These are phyloP conservation scores for Shiraia bambusicola DNA, from an alignment of 2,329 filamentous ascomycete genomes.

Conservation along the genomic window DNA sequence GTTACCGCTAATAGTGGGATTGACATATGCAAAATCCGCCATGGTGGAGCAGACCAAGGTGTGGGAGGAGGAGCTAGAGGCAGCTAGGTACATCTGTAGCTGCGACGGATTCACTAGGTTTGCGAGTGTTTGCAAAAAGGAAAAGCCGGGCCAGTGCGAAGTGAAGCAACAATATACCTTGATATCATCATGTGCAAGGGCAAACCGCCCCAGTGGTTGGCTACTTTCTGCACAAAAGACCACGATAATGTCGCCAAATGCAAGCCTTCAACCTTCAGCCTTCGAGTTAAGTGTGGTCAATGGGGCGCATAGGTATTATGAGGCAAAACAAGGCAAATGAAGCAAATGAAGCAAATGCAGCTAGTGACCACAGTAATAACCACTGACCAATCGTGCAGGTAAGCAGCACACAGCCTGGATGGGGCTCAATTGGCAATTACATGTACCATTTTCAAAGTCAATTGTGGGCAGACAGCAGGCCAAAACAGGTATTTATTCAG, in stretches of 20 bases:
- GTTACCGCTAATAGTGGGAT: neutral
- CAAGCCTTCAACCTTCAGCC: slow-evolving; percentile 11
- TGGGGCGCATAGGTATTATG: slow-evolving; percentile 6
- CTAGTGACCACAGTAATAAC: too few relatives aligned
- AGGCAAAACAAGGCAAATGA: slow-evolving; percentile 25
- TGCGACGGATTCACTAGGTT: too few relatives aligned
- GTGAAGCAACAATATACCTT: slow-evolving; percentile 9
- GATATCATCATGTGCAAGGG: neutral
- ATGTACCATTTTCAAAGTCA: too few relatives aligned
- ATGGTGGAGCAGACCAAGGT: neutral
- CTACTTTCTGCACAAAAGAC: slow-evolving; percentile 5
- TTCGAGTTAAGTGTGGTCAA: slow-evolving; percentile 9
- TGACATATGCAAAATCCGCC: slow-evolving; percentile 2
- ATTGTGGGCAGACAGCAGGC: too few relatives aligned
- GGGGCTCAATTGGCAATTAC: neutral
- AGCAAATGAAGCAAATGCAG: slow-evolving; percentile 19
- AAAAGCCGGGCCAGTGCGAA: neutral
- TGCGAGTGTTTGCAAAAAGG: neutral
- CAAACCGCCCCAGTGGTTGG: neutral
- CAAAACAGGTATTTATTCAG: too few relatives aligned
- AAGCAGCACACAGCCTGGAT: neutral
- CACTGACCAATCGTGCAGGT: neutral
- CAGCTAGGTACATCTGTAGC: too few relatives aligned
- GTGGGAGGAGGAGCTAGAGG: too few relatives aligned
- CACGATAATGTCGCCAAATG: slow-evolving; percentile 4